These are phyloP conservation scores for Dissoconium aciculare DNA, from an alignment of 2,329 filamentous ascomycete species.

Conservation along the genomic window DNA sequence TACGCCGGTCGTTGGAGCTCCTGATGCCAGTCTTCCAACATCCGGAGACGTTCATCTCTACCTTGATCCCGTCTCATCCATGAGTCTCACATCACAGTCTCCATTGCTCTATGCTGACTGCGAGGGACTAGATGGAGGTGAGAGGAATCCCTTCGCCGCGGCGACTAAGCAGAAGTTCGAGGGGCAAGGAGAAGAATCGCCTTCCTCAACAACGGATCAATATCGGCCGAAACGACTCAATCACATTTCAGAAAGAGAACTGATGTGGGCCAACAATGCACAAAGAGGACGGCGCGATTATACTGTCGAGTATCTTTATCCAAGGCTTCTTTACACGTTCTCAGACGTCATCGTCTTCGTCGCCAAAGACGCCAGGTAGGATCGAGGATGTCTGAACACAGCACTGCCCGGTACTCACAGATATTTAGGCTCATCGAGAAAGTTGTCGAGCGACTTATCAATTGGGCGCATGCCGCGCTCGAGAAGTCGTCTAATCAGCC, in stretches of 20 bases:
- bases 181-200: too few relatives aligned
- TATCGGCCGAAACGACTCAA: too few relatives aligned
- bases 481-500: conserved; percentile 40
- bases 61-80: conserved; percentile 28
- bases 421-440: conserved; percentile 27
- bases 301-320: conserved; percentile 24
- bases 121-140: conserved; percentile 36
- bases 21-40: conserved; percentile 25
- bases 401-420: conserved; percentile 4
- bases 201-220: too few relatives aligned
- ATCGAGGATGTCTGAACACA: too few relatives aligned
- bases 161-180: too few relatives aligned
- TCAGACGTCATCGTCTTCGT: conserved; percentile 28
- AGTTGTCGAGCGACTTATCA: conserved; percentile 29
- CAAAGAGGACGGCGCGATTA: conserved; percentile 17
- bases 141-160: conserved; percentile 24
- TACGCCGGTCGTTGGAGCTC: conserved; percentile 9
- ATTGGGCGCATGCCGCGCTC: conserved; percentile 35
- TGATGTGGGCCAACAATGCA: conserved; percentile 12
- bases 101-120: conserved; percentile 37
- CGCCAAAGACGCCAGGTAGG: conserved; percentile 20
- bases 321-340: conserved; percentile 26
- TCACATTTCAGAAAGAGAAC: conserved; percentile 8
- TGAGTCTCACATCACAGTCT: conserved; percentile 11
- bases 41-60: conserved; percentile 38